Evolutionary conservation across 345 rosid species (phyloP), one percentile per base, ranked within the genome.

Genomic region (Citrus maxima): DNA sequence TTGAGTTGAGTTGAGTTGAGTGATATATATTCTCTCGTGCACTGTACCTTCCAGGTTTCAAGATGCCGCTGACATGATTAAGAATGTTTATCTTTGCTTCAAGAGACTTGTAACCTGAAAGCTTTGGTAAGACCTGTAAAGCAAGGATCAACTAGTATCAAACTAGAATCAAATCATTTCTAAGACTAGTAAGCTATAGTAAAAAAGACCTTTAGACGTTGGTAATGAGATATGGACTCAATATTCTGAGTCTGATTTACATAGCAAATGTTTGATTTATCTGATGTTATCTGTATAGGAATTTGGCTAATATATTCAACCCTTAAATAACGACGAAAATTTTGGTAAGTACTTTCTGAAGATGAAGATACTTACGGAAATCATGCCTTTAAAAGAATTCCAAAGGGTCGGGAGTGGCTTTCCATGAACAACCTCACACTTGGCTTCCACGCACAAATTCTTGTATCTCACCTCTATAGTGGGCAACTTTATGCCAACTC

Each of bases 391-490:
- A 9, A 85, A 66, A 18, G 93, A 79, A 80, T 89, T 92, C 97
- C 95, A 93, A 7, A 94, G 84, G 64, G 95, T 92, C 19, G 98
- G 95, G 70, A 92, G 93, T 0, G 97, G 90, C 83, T 87, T 92
- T 63, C 97, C 97, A 64, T 85, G 84, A 70, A 91, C 88, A 25
- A 94, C 86, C 64, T 89, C 86, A n/a, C 93, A 90, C 32, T 88
- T 85, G 54, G 93, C 92, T 76, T 90, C 94, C 14, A 94, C 90
- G 3, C 81, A 68, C 28, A 92, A 79, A 69, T 90, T 83, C 60
- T 68, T 78, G 75, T 86, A 92, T 80, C 95, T 87, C 67, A 94
- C 93, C 62, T 94, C 97, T 34, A 92, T 87, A 16, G 78, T 85
- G 12, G 95, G 92, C 78, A 84, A 81, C 78, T 90, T 80, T 27